Evolutionary conservation across 805 yeast genomes (phyloP).

Genomic region (Yamadazyma paraphyllophila): DNA sequence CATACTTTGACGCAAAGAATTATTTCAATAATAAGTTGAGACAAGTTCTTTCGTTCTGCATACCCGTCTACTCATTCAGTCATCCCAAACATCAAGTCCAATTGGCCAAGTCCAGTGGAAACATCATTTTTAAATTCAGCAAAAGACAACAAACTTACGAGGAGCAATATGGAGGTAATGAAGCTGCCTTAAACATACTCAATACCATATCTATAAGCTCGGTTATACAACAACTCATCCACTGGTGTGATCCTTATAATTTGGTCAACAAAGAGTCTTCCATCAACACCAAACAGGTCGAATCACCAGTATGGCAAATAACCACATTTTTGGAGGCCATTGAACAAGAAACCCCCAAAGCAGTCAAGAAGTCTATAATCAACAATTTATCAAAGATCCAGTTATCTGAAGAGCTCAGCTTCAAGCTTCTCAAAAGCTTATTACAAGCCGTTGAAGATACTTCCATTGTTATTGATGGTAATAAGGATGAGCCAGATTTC

Average conservation of each 20-base stretch:
- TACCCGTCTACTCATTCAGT: slow-evolving; percentile 84
- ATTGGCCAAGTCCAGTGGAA: slow-evolving; percentile 62
- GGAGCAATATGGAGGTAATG: slow-evolving; percentile 5
- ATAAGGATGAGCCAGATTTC: slow-evolving; percentile 26
- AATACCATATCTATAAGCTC: slow-evolving; percentile 18
- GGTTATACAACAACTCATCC: slow-evolving; percentile 69
- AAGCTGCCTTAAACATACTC: slow-evolving; percentile 2
- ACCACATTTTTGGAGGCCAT: slow-evolving; percentile 53
- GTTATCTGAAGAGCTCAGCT: slow-evolving; percentile 27
- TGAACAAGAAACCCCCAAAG: slow-evolving; percentile 49
- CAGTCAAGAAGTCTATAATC: slow-evolving; percentile 52
- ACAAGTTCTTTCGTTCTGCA: slow-evolving; percentile 81
- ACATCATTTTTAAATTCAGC: slow-evolving; percentile 45
- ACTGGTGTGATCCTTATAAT: slow-evolving; percentile 82
- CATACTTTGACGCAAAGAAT: slow-evolving; percentile 73
- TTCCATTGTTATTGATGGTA: slow-evolving; percentile 21
- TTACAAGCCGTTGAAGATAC: slow-evolving; percentile 35
- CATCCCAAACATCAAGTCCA: slow-evolving; percentile 68
- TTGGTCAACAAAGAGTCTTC: slow-evolving; percentile 50
- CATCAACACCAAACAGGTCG: slow-evolving; percentile 29
- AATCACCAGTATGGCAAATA: slow-evolving; percentile 56
- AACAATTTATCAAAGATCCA: slow-evolving; percentile 48
- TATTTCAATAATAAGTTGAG: slow-evolving; percentile 61
- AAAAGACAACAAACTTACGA: slow-evolving; percentile 3
- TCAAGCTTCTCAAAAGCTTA: slow-evolving; percentile 30